Percentiles rank a stretch among this genome's conserved stretches.
phyloP scores from a whole-genome alignment of 78 protist species.

The Chrysochromulina parva region DNA sequence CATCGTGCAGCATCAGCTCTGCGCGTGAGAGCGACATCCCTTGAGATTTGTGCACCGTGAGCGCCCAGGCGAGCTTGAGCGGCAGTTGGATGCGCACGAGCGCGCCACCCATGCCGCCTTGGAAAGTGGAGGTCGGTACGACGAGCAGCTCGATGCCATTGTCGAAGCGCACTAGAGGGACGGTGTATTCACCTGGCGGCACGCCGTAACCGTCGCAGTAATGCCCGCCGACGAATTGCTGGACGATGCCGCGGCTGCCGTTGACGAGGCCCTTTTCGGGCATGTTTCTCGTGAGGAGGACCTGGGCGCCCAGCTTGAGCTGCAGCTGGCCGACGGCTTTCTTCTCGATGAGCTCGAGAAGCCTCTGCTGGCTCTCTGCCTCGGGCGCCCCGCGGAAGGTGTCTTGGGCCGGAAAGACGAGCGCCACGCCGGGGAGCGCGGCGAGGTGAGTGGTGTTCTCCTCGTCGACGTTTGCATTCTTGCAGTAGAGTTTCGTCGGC shows the following conservation, averaged over 20 bases:
- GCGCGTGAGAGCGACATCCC: conserved; percentile 41
- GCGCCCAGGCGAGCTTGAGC: conserved; percentile 56
- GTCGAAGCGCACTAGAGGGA: not conserved
- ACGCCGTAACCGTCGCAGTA: not conserved
- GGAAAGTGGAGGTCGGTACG: not conserved
- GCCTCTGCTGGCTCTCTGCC: not conserved
- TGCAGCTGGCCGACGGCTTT: not conserved
- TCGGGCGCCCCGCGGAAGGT: not conserved
- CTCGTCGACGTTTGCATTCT: not conserved
- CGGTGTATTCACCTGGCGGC: not conserved
- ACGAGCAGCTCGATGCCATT: not conserved
- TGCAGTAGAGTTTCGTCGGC: not conserved
- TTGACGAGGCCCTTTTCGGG: conserved; percentile 4
- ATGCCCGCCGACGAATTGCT: not conserved
- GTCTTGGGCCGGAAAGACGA: no score
- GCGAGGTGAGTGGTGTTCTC: not conserved
- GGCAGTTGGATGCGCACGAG: conserved; percentile 35
- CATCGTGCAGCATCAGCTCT: conserved; percentile 9
- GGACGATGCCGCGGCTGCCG: conserved; percentile 33
- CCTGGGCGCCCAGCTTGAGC: conserved; percentile 18
- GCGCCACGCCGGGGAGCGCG: not conserved
- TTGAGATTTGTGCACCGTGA: conserved; percentile 52
- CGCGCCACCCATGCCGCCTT: not conserved
- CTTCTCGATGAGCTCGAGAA: not conserved
- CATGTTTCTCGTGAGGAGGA: conserved; percentile 32